A percentile compares a stretch with the other conserved stretches of the same genome.
Conservation (phyloP, 306 rosid species). For the Sesbania bispinosa region DNA sequence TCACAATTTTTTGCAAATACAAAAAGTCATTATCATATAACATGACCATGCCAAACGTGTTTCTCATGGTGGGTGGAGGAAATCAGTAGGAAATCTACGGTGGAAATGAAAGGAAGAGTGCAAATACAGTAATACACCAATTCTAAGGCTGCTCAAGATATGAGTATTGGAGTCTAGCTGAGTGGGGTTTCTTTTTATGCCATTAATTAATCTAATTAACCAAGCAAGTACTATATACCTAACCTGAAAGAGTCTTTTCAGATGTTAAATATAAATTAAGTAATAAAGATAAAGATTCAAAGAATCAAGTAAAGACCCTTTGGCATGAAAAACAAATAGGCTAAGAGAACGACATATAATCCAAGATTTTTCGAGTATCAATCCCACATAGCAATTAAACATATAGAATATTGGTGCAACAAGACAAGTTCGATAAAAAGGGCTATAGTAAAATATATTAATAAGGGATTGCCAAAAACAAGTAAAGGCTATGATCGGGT, state of each 20-base stretch:
- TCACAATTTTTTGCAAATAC: neutral
- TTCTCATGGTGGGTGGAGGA: slow-evolving; percentile 11
- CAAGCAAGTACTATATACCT: neutral
- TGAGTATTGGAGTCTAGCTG: neutral
- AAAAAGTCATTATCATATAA: neutral
- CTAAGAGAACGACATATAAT: neutral
- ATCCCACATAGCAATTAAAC: neutral
- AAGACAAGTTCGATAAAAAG: neutral
- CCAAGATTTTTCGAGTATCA: neutral
- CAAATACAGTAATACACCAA: neutral
- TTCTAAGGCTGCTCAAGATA: neutral
- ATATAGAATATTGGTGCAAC: neutral
- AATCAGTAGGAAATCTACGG: neutral
- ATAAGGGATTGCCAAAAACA: neutral
- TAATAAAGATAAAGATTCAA: neutral
- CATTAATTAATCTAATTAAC: neutral
- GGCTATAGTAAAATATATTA: neutral
- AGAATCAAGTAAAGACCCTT: neutral
- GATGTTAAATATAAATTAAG: neutral
- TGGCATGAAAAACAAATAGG: neutral
- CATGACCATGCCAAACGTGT: slow-evolving; percentile 4
- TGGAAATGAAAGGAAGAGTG: neutral
- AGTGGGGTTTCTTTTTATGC: neutral
- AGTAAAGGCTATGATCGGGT: neutral
- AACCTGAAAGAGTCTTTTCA: neutral